Evolutionary conservation across 768 basidiomycete species (phyloP).

Genomic region (Pholiota molesta): DNA sequence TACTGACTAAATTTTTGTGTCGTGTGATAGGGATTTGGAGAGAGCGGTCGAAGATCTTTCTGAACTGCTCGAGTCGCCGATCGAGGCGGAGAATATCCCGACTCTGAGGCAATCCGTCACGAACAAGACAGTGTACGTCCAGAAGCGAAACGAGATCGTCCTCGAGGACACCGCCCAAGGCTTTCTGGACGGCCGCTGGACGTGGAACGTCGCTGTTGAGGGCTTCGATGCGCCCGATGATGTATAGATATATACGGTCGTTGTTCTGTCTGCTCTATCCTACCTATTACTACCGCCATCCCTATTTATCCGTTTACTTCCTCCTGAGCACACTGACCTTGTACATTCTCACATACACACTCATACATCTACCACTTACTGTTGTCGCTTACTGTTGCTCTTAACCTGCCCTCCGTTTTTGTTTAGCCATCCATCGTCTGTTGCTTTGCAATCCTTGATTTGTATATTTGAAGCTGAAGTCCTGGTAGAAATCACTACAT

Average conservation of each 20-base stretch:
- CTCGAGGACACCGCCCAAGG: conserved; percentile 93
- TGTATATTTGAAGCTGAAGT: not conserved
- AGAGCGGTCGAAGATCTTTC: conserved; percentile 94
- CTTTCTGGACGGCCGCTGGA: conserved; percentile 85
- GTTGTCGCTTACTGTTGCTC: not conserved
- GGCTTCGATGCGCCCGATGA: conserved; percentile 64
- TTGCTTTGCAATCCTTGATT: not conserved
- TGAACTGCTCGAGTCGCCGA: conserved; percentile 88
- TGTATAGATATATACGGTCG: not conserved
- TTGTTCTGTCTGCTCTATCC: not conserved
- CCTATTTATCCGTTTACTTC: not conserved
- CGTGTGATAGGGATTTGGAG: conserved; percentile 75
- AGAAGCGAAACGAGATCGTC: conserved; percentile 94
- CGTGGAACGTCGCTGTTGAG: conserved; percentile 73
- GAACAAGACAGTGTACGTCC: conserved; percentile 97
- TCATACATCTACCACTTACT: not conserved
- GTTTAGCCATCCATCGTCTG: conserved; percentile 7
- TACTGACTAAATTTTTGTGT: not conserved
- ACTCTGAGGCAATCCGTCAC: conserved; percentile 89
- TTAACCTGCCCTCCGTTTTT: not conserved
- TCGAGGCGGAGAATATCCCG: conserved; percentile 84
- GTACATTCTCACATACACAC: not conserved
- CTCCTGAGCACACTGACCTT: not conserved
- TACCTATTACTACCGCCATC: not conserved
- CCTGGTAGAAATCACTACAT: not conserved